A percentile compares a stretch with the other conserved stretches of the same genome.
phyloP scores from a whole-genome alignment of 148 eudicot species.

The Dianthus caryophyllus region DNA sequence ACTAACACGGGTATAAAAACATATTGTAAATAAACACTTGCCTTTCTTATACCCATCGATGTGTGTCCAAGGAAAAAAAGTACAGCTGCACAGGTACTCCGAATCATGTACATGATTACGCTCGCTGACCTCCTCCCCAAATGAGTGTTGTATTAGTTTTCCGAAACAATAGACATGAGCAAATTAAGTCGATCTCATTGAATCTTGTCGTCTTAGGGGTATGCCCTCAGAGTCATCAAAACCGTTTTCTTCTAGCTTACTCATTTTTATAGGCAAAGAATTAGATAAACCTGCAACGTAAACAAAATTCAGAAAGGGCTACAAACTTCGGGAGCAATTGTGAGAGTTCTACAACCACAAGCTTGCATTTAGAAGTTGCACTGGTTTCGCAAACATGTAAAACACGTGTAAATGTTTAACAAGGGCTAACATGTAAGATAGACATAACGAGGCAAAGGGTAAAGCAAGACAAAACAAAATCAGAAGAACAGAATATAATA shows the following conservation, averaged over 20 bases:
- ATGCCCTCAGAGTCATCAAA: constrained; percentile 60
- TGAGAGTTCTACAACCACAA: not conserved
- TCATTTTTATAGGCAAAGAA: constrained; percentile 46
- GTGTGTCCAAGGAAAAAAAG: constrained; percentile 19
- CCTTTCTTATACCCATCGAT: constrained; percentile 11
- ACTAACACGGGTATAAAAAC: constrained; percentile 3
- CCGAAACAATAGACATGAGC: constrained; percentile 11
- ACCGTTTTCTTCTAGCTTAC: constrained; percentile 62
- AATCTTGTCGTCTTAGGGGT: constrained; percentile 70
- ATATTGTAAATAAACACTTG: not conserved
- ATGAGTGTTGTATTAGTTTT: constrained; percentile 14
- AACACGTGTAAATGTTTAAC: no score
- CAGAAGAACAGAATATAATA: no score
- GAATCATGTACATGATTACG: constrained; percentile 17
- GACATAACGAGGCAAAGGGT: no score
- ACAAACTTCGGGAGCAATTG: not conserved
- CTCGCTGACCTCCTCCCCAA: constrained; percentile 6
- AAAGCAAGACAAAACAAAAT: no score
- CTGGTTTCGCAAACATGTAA: not conserved
- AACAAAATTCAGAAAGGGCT: constrained; percentile 4
- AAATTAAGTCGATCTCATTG: constrained; percentile 37
- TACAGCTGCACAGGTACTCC: not conserved
- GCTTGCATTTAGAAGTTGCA: not conserved
- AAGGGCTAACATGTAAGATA: no score
- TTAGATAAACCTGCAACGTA: constrained; percentile 39